phyloP scores from a whole-genome alignment of 2,329 filamentous ascomycete genomes.

The Colletotrichum gloeosporioides region DNA sequence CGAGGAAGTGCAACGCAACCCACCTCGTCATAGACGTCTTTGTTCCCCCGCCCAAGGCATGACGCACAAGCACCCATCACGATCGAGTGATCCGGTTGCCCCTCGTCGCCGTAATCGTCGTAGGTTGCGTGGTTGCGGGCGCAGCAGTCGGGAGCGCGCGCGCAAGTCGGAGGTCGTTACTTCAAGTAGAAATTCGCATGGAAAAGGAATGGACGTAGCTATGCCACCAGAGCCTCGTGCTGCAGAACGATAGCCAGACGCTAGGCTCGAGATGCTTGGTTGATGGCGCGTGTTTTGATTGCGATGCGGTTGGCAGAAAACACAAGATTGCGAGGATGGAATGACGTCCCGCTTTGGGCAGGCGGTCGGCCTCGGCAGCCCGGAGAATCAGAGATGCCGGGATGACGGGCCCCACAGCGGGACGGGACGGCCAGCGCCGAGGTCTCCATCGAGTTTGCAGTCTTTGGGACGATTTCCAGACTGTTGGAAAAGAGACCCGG shows the following conservation, averaged over 20 bases:
- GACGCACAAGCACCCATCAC: constrained; percentile 67
- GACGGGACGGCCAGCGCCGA: constrained; percentile 22
- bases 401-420: background rate
- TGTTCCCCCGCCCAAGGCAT: constrained; percentile 59
- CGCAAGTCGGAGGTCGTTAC: background rate
- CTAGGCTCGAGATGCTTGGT: background rate
- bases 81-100: background rate
- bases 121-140: background rate
- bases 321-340: constrained; percentile 12
- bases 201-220: constrained; percentile 14
- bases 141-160: background rate
- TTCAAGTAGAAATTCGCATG: background rate
- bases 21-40: constrained; percentile 62
- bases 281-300: constrained; percentile 17
- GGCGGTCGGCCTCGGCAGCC: background rate
- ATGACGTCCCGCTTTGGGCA: constrained; percentile 12
- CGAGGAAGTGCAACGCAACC: constrained; percentile 20
- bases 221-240: background rate
- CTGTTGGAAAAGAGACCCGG: constrained; percentile 7
- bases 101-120: background rate
- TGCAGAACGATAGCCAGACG: background rate
- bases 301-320: constrained; percentile 27
- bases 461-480: constrained; percentile 16
- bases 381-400: background rate
- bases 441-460: constrained; percentile 11